Conservation (phyloP, 306 rosid genomes). For the Castanea mollissima region DNA sequence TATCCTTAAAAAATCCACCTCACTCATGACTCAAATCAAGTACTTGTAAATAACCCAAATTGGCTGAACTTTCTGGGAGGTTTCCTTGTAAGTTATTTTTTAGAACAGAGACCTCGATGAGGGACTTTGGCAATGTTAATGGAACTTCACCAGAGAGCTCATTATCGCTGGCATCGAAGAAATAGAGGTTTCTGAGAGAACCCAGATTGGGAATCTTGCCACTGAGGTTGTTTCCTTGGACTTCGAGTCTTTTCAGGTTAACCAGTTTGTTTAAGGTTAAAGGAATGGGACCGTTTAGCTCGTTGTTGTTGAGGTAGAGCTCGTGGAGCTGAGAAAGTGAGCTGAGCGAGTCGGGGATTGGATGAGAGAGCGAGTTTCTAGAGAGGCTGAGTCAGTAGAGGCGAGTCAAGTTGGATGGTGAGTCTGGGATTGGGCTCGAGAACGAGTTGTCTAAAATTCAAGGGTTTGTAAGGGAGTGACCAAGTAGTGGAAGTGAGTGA, state of each 20-base stretch:
- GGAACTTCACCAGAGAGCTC: constrained; percentile 44
- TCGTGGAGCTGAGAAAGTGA: constrained; percentile 51
- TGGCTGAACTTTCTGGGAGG: constrained; percentile 24
- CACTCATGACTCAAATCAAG: constrained; percentile 61
- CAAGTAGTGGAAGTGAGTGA: constrained; percentile 41
- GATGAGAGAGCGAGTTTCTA: constrained; percentile 51
- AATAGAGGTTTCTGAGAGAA: constrained; percentile 40
- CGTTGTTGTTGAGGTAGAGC: constrained; percentile 43
- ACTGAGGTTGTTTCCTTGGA: constrained; percentile 50
- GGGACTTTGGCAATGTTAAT: constrained; percentile 37
- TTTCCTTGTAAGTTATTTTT: constrained; percentile 52
- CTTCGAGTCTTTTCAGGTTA: background rate
- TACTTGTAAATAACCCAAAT: constrained; percentile 42
- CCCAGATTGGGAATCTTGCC: constrained; percentile 49
- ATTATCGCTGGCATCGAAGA: constrained; percentile 58
- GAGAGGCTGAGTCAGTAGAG: constrained; percentile 60
- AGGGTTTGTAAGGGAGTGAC: constrained; percentile 64
- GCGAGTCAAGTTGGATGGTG: constrained; percentile 52
- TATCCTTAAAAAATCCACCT: too few relatives aligned
- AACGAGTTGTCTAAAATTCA: constrained; percentile 28
- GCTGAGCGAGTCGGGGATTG: constrained; percentile 47
- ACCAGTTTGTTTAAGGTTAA: too few relatives aligned
- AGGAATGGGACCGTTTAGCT: too few relatives aligned
- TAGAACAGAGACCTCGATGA: constrained; percentile 14
- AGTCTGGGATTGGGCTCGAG: constrained; percentile 36